Conservation (phyloP, 306 rosid species). For the Cucurbita argyrosperma region DNA sequence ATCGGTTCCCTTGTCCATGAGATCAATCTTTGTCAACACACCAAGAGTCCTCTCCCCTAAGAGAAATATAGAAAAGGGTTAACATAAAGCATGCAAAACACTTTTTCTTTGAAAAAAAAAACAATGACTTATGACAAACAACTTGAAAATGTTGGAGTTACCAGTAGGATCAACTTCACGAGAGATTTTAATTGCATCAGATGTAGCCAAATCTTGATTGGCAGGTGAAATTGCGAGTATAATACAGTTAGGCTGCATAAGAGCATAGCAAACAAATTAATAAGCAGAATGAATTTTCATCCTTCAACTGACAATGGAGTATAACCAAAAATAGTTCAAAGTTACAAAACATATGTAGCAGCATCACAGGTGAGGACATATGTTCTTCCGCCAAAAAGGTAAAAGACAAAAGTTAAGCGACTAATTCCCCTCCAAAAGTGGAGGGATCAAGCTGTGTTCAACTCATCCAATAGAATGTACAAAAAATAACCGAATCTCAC, state of each 20-base stretch:
- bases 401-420: not conserved
- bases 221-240: slow-evolving; percentile 95
- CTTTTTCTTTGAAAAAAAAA: not conserved
- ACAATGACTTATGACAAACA: not conserved
- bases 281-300: not conserved
- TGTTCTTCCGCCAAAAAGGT: not conserved
- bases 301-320: not conserved
- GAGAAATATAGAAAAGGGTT: not conserved
- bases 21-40: slow-evolving; percentile 93
- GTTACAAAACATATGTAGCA: not conserved
- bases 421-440: not conserved
- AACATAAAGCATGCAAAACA: not conserved
- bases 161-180: slow-evolving; percentile 97
- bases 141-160: slow-evolving; percentile 5
- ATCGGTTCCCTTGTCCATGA: slow-evolving; percentile 98
- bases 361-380: not conserved
- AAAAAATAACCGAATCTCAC: not conserved
- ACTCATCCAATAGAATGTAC: not conserved
- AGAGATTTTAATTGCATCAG: slow-evolving; percentile 89
- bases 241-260: slow-evolving; percentile 77
- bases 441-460: not conserved
- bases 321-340: not conserved
- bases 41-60: slow-evolving; percentile 93
- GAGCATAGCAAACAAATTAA: not conserved
- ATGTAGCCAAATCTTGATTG: slow-evolving; percentile 96